Evolutionary conservation across 331 rosid genomes (phyloP).

Genomic region (Spiraea crenata): DNA sequence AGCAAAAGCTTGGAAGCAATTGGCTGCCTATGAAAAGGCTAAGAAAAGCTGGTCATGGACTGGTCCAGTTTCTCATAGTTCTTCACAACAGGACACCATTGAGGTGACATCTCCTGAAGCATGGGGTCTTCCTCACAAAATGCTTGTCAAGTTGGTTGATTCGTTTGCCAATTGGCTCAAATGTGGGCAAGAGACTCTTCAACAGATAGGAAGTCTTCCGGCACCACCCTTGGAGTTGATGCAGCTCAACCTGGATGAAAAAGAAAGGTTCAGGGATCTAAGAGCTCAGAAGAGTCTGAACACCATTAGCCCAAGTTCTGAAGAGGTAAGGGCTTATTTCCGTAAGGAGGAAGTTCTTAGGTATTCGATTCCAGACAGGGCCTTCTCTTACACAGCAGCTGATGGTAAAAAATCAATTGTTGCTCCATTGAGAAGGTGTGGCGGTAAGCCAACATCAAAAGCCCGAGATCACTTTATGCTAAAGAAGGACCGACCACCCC

Average conservation of each 20-base stretch:
- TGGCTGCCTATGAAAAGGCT: slow-evolving; percentile 68
- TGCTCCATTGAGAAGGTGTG: slow-evolving; percentile 97
- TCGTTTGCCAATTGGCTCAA: slow-evolving; percentile 97
- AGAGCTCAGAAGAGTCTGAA: slow-evolving; percentile 98
- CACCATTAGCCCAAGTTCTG: slow-evolving; percentile 87
- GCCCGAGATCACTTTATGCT: slow-evolving; percentile 99
- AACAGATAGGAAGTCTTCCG: slow-evolving; percentile 97
- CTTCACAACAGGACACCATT: slow-evolving; percentile 52
- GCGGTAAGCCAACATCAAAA: slow-evolving; percentile 99
- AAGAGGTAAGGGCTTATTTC: slow-evolving; percentile 84
- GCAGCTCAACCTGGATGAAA: slow-evolving; percentile 95
- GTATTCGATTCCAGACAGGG: slow-evolving; percentile 97
- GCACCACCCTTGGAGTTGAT: slow-evolving; percentile 85
- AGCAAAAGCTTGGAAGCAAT: slow-evolving; percentile 92
- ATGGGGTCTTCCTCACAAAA: slow-evolving; percentile 93
- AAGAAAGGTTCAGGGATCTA: slow-evolving; percentile 91
- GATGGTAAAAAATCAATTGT: slow-evolving; percentile 97
- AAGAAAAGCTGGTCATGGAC: slow-evolving; percentile 90
- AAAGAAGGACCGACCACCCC: slow-evolving; percentile 97
- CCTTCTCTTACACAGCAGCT: slow-evolving; percentile 94
- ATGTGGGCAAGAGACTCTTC: slow-evolving; percentile 98
- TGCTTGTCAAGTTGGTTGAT: slow-evolving; percentile 96
- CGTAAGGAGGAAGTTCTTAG: slow-evolving; percentile 94
- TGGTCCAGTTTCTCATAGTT: slow-evolving; percentile 65
- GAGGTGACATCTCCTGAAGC: slow-evolving; percentile 84